Evolutionary conservation across 2,329 filamentous ascomycete genomes (phyloP).

Genomic region (Xylariaceae sp.): DNA sequence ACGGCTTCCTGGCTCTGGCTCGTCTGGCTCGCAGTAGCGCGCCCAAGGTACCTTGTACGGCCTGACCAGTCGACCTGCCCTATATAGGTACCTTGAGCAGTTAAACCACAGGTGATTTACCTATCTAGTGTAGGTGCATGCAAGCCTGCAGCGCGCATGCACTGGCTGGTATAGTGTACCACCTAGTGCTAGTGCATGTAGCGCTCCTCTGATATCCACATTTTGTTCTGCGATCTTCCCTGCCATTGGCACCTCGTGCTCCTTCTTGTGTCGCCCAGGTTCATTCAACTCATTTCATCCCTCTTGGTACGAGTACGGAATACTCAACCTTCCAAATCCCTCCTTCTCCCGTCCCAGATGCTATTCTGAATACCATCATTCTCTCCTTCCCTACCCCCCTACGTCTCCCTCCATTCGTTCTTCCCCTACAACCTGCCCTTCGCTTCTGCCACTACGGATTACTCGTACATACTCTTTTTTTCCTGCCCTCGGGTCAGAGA

Average conservation of each 20-base stretch:
- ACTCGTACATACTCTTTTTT: conserved; percentile 29
- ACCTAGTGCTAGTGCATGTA: conserved; percentile 1
- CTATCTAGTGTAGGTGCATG: neutral
- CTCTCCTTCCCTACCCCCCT: conserved; percentile 23
- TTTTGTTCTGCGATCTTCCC: conserved; percentile 14
- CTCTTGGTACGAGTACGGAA: conserved; percentile 5
- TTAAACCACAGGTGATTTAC: neutral
- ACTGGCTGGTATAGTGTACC: neutral
- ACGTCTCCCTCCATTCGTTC: conserved; percentile 27
- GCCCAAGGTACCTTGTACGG: too few relatives aligned
- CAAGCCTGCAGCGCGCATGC: neutral
- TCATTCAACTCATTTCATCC: conserved; percentile 21
- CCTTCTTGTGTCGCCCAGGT: conserved; percentile 18
- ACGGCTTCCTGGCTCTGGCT: too few relatives aligned
- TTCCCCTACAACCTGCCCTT: conserved; percentile 27
- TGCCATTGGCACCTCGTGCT: conserved; percentile 21
- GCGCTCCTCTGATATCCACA: conserved; percentile 14
- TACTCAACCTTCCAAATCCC: conserved; percentile 28
- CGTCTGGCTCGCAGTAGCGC: too few relatives aligned
- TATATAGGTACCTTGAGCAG: too few relatives aligned
- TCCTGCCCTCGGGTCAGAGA: conserved; percentile 14
- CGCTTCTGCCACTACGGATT: conserved; percentile 21
- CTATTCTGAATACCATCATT: conserved; percentile 32
- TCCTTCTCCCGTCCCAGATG: conserved; percentile 29
- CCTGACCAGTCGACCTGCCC: too few relatives aligned